Conservation (phyloP, 495 filamentous ascomycete genomes). For the Platismatia glauca region DNA sequence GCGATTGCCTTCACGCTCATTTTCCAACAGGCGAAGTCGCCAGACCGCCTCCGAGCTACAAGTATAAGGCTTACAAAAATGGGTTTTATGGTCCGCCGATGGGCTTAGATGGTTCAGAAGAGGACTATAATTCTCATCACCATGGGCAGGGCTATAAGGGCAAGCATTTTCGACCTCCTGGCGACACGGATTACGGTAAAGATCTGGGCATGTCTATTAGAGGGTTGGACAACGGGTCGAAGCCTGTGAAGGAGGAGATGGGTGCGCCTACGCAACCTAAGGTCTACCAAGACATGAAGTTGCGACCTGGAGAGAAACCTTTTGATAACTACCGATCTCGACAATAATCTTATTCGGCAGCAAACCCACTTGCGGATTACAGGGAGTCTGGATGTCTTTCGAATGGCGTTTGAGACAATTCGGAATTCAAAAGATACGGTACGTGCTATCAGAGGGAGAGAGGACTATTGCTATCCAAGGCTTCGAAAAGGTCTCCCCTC, state of each 20-base stretch:
- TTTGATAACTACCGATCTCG: constrained; percentile 2
- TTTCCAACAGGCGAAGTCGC: background rate
- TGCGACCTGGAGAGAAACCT: constrained; percentile 1
- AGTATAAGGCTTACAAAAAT: constrained; percentile 2
- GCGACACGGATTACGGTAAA: background rate
- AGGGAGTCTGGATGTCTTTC: background rate
- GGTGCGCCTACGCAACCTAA: constrained; percentile 4
- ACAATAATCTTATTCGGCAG: background rate
- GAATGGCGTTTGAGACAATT: background rate
- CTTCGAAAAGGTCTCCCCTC: background rate
- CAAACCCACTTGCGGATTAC: background rate
- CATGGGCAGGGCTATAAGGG: background rate
- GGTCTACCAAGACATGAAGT: background rate
- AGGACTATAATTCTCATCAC: background rate
- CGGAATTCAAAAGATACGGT: background rate
- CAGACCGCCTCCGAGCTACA: constrained; percentile 1
- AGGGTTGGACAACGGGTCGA: background rate
- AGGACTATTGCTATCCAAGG: background rate
- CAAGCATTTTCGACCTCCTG: background rate
- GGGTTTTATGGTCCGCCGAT: background rate
- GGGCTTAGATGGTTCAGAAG: background rate
- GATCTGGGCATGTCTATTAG: constrained; percentile 1
- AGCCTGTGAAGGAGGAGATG: background rate
- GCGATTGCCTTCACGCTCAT: constrained; percentile 5
- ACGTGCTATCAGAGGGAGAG: background rate